Evolutionary conservation across 2,329 filamentous ascomycete species (phyloP).

Genomic region (Cladosporium oxysporum): DNA sequence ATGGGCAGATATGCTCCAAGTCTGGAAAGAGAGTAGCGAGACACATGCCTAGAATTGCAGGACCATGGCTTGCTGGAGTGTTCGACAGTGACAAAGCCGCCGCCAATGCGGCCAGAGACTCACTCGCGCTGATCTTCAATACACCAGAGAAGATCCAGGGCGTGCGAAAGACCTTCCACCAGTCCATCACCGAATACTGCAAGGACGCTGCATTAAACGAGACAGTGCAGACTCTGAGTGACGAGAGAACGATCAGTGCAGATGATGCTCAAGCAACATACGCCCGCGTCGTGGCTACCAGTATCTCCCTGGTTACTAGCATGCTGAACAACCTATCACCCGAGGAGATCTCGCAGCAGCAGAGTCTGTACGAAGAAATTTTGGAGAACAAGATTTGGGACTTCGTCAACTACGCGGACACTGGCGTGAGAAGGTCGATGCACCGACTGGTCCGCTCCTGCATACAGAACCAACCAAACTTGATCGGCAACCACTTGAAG

Average conservation of each 20-base stretch:
- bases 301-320: conserved; percentile 56
- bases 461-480: conserved; percentile 48
- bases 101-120: conserved; percentile 73
- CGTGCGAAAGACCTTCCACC: conserved; percentile 81
- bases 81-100: conserved; percentile 83
- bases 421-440: conserved; percentile 59
- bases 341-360: conserved; percentile 61
- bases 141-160: conserved; percentile 75
- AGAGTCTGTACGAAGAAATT: conserved; percentile 64
- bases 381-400: conserved; percentile 66
- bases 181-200: conserved; percentile 78
- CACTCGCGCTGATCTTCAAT: conserved; percentile 72
- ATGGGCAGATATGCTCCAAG: conserved; percentile 60
- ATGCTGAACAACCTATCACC: conserved; percentile 49
- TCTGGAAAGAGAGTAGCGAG: conserved; percentile 81
- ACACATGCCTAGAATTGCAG: conserved; percentile 74
- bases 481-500: conserved; percentile 45
- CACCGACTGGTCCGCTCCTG: conserved; percentile 58
- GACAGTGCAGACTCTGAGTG: conserved; percentile 78
- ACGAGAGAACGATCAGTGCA: conserved; percentile 77
- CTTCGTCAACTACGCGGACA: conserved; percentile 57
- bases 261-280: conserved; percentile 90
- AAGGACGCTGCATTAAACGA: conserved; percentile 75
- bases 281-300: conserved; percentile 70
- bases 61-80: conserved; percentile 85